These are phyloP conservation scores for Spergularia bocconei DNA, from an alignment of 148 eudicot species.

Conservation along the genomic window DNA sequence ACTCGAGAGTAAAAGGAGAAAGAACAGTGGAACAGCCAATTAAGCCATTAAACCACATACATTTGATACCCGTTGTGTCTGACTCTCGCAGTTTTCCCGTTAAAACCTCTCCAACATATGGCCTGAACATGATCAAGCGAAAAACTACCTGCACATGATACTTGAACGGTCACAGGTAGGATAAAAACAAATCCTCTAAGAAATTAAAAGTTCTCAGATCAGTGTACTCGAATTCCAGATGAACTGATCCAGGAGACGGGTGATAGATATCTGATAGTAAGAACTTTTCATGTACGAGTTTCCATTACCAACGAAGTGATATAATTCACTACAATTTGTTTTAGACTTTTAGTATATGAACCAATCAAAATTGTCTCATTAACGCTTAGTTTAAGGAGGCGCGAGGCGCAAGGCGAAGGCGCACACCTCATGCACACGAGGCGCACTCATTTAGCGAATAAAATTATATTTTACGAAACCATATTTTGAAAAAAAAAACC, in stretches of 20 bases:
- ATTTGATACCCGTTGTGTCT: slow-evolving; percentile 55
- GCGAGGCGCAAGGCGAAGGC: too few relatives aligned
- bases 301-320: too few relatives aligned
- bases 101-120: slow-evolving; percentile 73
- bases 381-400: too few relatives aligned
- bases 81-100: slow-evolving; percentile 62
- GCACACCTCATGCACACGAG: too few relatives aligned
- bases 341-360: too few relatives aligned
- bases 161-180: background rate
- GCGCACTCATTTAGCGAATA: too few relatives aligned
- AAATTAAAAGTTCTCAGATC: background rate
- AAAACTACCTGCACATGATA: slow-evolving; percentile 53
- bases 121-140: slow-evolving; percentile 76
- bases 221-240: background rate
- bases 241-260: background rate
- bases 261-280: background rate
- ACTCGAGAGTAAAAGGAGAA: background rate
- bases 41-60: slow-evolving; percentile 35
- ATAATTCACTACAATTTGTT: too few relatives aligned
- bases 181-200: background rate
- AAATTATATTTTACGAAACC: too few relatives aligned
- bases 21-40: background rate
- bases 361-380: too few relatives aligned
- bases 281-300: too few relatives aligned
- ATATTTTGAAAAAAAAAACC: too few relatives aligned